These are phyloP conservation scores for Candida broadrunensis DNA, from an alignment of 805 yeast species.

Conservation along the genomic window DNA sequence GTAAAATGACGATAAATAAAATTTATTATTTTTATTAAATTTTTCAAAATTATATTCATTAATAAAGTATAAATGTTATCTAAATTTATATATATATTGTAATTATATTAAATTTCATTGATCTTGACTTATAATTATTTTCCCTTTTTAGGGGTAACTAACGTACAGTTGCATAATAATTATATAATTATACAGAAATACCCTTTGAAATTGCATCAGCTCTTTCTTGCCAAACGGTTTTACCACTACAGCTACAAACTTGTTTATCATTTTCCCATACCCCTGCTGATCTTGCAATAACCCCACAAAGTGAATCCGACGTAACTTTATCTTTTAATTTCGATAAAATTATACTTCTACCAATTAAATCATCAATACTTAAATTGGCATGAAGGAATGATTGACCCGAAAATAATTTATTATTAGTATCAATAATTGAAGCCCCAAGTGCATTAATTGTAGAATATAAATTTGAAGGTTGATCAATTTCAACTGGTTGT, in stretches of 20 bases:
- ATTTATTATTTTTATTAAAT: no score
- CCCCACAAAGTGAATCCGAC: conserved; percentile 64
- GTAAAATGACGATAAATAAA: no score
- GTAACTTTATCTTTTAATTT: conserved; percentile 34
- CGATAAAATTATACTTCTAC: conserved; percentile 60
- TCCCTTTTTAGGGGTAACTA: no score
- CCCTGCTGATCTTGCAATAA: conserved; percentile 94
- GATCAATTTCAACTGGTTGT: conserved; percentile 32
- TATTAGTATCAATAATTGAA: conserved; percentile 9
- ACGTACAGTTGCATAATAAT: no score
- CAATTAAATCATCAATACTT: conserved; percentile 60
- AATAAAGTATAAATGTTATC: no score
- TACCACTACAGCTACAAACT: conserved; percentile 93
- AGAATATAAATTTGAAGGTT: conserved; percentile 22
- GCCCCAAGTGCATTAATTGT: conserved; percentile 37
- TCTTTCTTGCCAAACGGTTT: conserved; percentile 94
- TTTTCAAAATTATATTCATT: no score
- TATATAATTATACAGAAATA: conserved; percentile 21
- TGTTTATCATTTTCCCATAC: conserved; percentile 94
- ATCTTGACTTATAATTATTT: no score
- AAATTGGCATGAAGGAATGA: conserved; percentile 41
- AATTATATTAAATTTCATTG: no score
- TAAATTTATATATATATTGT: no score
- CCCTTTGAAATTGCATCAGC: conserved; percentile 69
- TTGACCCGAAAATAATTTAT: conserved; percentile 30